Evolutionary conservation across 495 filamentous ascomycete genomes (phyloP).

Genomic region (Aspergillus steynii): DNA sequence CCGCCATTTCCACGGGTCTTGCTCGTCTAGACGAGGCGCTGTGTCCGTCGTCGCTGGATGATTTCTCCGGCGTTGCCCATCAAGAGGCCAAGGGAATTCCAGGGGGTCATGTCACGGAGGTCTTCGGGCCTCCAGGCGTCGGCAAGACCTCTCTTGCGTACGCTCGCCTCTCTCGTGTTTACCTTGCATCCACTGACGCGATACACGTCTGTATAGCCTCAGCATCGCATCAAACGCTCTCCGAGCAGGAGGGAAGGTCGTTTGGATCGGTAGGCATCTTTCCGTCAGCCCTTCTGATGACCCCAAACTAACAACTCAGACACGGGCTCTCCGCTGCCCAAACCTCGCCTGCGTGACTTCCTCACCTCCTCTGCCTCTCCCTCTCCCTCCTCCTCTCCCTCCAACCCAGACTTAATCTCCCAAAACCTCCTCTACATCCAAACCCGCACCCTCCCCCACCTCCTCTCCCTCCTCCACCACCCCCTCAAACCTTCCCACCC

Average conservation of each 20-base stretch:
- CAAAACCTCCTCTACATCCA: conserved; percentile 48
- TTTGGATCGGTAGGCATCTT: conserved; percentile 80
- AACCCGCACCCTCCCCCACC: conserved; percentile 64
- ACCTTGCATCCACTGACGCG: not conserved
- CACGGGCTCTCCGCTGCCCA: conserved; percentile 47
- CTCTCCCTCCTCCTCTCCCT: not conserved
- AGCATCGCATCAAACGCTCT: conserved; percentile 68
- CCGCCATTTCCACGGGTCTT: conserved; percentile 68
- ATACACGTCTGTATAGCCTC: conserved; percentile 49
- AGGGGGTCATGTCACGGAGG: conserved; percentile 79
- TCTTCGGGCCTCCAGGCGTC: conserved; percentile 84
- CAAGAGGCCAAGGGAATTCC: conserved; percentile 50
- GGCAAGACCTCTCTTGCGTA: conserved; percentile 89
- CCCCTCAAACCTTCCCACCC: conserved; percentile 62
- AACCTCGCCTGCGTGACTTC: conserved; percentile 38
- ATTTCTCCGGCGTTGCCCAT: conserved; percentile 2
- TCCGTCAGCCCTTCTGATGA: too few species aligned
- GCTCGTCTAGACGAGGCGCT: conserved; percentile 59
- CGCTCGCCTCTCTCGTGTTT: conserved; percentile 11
- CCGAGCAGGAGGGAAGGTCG: conserved; percentile 59
- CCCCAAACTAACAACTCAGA: conserved; percentile 35
- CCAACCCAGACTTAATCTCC: conserved; percentile 10
- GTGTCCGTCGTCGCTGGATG: conserved; percentile 12
- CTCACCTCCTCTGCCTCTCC: conserved; percentile 8
- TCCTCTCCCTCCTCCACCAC: conserved; percentile 69